phyloP scores from a whole-genome alignment of 2,329 filamentous ascomycete genomes.

The Diaporthe sp. region DNA sequence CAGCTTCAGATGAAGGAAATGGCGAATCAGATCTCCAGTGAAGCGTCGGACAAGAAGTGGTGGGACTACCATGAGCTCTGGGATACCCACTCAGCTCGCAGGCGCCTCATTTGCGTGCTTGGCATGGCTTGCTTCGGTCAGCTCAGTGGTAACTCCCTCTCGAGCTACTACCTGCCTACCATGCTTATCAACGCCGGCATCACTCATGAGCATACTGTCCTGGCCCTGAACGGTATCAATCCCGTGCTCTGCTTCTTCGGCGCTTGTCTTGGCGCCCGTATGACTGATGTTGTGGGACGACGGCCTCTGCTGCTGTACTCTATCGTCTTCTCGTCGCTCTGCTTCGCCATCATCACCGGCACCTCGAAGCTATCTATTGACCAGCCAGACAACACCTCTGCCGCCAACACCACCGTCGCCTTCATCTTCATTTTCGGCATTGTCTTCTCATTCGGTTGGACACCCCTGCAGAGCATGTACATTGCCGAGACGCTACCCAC shows the following conservation, averaged over 20 bases:
- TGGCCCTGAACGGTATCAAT: constrained; percentile 64
- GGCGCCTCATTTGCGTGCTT: constrained; percentile 61
- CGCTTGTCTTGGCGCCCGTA: constrained; percentile 63
- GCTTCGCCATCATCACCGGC: constrained; percentile 60
- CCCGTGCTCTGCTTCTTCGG: constrained; percentile 62
- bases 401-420: constrained; percentile 57
- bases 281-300: constrained; percentile 68
- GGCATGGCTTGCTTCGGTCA: constrained; percentile 65
- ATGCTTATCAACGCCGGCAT: constrained; percentile 64
- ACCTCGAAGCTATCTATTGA: constrained; percentile 56
- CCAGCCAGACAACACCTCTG: constrained; percentile 45
- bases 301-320: constrained; percentile 62
- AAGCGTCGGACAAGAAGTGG: constrained; percentile 64
- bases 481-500: constrained; percentile 59
- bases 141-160: constrained; percentile 59
- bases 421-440: constrained; percentile 65
- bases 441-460: constrained; percentile 63
- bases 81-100: constrained; percentile 58
- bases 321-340: constrained; percentile 56
- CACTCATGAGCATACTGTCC: constrained; percentile 54
- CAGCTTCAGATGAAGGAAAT: constrained; percentile 63
- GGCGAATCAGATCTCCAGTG: constrained; percentile 55
- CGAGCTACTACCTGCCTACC: constrained; percentile 66
- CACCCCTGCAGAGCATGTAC: constrained; percentile 60
- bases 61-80: constrained; percentile 66